Percentiles rank a stretch among this genome's conserved stretches.
Conservation (phyloP, 2,329 filamentous ascomycete genomes). For the Alternaria sp. region DNA sequence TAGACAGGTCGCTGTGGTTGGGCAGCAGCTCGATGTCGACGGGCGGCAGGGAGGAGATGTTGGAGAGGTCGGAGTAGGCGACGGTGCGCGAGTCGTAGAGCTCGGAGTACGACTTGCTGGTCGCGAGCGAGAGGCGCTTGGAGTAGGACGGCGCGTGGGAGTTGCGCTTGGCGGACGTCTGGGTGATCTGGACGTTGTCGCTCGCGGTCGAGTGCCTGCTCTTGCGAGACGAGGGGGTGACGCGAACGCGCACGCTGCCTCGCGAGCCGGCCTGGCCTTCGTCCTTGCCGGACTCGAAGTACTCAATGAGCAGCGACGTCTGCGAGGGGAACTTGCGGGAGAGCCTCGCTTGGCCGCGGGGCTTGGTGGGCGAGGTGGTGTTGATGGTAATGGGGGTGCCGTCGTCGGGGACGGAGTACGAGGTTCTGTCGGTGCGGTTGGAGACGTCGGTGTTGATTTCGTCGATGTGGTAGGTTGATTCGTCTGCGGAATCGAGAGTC, state of each 20-base stretch:
- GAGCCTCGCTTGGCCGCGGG: constrained; percentile 62
- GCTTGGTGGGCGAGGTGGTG: constrained; percentile 70
- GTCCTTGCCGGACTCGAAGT: constrained; percentile 83
- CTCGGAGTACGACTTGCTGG: constrained; percentile 52
- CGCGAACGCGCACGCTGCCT: constrained; percentile 79
- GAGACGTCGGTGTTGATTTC: constrained; percentile 72
- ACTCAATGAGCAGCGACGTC: constrained; percentile 91
- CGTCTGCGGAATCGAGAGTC: constrained; percentile 64
- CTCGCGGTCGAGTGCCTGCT: constrained; percentile 58
- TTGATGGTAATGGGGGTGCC: constrained; percentile 91
- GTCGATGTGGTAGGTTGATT: constrained; percentile 50
- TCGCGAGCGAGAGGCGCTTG: constrained; percentile 68
- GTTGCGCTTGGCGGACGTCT: constrained; percentile 67
- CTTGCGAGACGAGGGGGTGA: constrained; percentile 73
- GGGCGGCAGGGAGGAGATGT: constrained; percentile 70
- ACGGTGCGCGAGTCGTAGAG: constrained; percentile 34
- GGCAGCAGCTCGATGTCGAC: constrained; percentile 89
- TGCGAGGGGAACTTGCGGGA: constrained; percentile 68
- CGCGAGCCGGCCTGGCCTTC: constrained; percentile 67
- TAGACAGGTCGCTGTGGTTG: constrained; percentile 67
- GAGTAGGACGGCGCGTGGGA: constrained; percentile 72
- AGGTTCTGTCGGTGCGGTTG: constrained; percentile 70
- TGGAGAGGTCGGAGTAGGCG: constrained; percentile 79
- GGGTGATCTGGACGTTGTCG: constrained; percentile 86
- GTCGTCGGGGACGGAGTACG: constrained; percentile 83